A percentile compares a stretch with the other conserved stretches of the same genome.
phyloP scores from a whole-genome alignment of 2,329 filamentous ascomycete genomes.

The Penicillium corylophilum region DNA sequence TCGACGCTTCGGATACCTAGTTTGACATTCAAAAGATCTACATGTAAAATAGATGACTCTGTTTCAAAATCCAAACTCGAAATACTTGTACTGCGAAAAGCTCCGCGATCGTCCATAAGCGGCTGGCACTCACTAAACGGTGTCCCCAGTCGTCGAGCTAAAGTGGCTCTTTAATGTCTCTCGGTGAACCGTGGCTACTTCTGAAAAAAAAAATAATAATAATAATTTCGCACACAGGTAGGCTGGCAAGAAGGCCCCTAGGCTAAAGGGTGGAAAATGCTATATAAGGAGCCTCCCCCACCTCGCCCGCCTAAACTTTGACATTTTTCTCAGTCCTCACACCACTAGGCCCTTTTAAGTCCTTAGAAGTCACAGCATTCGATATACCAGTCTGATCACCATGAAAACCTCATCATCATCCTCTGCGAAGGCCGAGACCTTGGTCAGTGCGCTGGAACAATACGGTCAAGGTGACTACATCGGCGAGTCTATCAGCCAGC shows the following conservation, averaged over 20 bases:
- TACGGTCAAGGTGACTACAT: constrained; percentile 37
- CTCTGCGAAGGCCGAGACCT: constrained; percentile 15
- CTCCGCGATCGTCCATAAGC: not conserved
- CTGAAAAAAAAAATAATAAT: not conserved
- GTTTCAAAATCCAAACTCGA: not conserved
- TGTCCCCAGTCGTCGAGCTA: not conserved
- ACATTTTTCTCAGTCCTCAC: not conserved
- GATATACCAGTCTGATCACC: not conserved
- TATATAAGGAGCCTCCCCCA: not conserved
- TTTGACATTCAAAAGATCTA: not conserved
- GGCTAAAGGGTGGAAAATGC: not conserved
- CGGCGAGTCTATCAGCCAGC: constrained; percentile 36
- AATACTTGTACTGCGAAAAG: not conserved
- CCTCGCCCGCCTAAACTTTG: not conserved
- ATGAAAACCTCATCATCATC: constrained; percentile 12
- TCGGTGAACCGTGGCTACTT: not conserved
- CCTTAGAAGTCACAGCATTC: not conserved
- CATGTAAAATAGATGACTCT: not conserved
- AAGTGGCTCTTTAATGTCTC: not conserved
- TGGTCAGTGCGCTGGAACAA: constrained; percentile 27
- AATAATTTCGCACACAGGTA: too few relatives aligned
- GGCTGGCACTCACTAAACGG: too few relatives aligned
- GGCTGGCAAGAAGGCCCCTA: not conserved
- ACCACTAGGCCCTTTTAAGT: too few relatives aligned
- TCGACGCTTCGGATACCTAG: not conserved